Percentiles rank a stretch among this genome's conserved stretches.
These are phyloP conservation scores for Vitis hybrid DNA, from an alignment of 177 flowering plant genomes.

Conservation along the genomic window DNA sequence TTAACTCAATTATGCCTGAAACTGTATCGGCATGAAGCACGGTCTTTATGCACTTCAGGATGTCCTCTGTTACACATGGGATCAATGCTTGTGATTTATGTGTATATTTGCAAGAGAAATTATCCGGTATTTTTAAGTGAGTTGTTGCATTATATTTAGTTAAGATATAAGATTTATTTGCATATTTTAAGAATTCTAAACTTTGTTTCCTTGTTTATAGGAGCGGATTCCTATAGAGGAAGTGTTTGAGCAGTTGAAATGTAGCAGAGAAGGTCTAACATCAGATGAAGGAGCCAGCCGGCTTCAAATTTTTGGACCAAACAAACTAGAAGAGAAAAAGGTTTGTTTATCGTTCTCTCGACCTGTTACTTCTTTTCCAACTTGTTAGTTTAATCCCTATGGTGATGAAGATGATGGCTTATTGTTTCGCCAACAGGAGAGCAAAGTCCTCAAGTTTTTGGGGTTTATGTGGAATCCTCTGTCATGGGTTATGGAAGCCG, in stretches of 20 bases:
- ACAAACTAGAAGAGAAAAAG: slow-evolving; percentile 82
- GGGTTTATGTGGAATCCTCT: slow-evolving; percentile 93
- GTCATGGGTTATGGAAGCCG: slow-evolving; percentile 87
- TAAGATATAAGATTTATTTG: no score
- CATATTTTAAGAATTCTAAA: not conserved
- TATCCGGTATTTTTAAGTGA: no score
- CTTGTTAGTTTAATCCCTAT: not conserved
- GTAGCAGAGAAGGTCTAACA: slow-evolving; percentile 56
- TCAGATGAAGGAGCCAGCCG: slow-evolving; percentile 60
- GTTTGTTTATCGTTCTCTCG: slow-evolving; percentile 16
- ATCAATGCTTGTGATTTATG: no score
- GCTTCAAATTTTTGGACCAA: slow-evolving; percentile 70
- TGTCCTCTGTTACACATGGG: no score
- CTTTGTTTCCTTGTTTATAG: slow-evolving; percentile 24
- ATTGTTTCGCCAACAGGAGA: slow-evolving; percentile 46
- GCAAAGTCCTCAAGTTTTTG: slow-evolving; percentile 75
- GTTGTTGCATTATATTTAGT: no score
- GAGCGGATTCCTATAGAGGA: slow-evolving; percentile 67
- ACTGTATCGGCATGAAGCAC: no score
- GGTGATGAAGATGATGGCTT: not conserved
- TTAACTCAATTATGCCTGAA: no score
- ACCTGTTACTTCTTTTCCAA: not conserved
- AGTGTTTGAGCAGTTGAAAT: slow-evolving; percentile 73
- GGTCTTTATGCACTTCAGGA: no score
- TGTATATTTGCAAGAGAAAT: no score